Base-by-base conservation (phyloP, 2,329 filamentous ascomycete species). In the Ceratocystis colombiana region DNA sequence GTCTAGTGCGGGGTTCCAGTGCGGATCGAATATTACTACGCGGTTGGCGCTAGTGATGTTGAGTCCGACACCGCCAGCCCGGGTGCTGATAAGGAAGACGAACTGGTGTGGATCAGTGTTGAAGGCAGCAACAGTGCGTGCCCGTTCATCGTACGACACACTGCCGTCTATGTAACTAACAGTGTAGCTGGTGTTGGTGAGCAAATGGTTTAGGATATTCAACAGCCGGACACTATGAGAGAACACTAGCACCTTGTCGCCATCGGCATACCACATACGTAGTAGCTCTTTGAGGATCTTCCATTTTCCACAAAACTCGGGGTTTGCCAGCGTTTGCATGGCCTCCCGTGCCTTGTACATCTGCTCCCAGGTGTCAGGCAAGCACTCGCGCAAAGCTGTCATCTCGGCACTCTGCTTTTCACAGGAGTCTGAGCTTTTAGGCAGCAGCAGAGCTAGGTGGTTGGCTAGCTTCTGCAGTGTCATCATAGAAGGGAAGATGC, bases 41-140 rank as follows among this genome's bases (percentile, higher is more conserved):
- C 97, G 97, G 76, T 99, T 99, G 1, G 94, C 94, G 1, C 90
- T 94, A 0, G 93, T 96, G 73, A 99, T 97, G 73, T 99, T 99
- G 33, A 99, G 79, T 0, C 94, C 94, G 0, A 96, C 88, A 3
- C 94, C 94, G 28, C 94, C 94, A 2, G 94, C 92, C 72, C 88
- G 90, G 5, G 94, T 96, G 25, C 89, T 96, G 71, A 99, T 96
- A 22, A 99, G 80, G 71, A 99, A 99, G 4, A 96, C 91, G 72
- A 99, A 99, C 72, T 94, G 90, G 3, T 80, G 81, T 0, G 90
- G 84, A 72, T 96, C 88, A 0, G 88, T 84, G 74, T 99, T 99
- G 82, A 96, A 99, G 61, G 90, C 87, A 72, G 96, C 88, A 0
- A 99, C 94, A 0, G 84, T 84, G 59, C 83, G 84, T 69, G 92